These are phyloP conservation scores for Crithidia brevicula DNA, from an alignment of 208 protist species.

Conservation along the genomic window DNA sequence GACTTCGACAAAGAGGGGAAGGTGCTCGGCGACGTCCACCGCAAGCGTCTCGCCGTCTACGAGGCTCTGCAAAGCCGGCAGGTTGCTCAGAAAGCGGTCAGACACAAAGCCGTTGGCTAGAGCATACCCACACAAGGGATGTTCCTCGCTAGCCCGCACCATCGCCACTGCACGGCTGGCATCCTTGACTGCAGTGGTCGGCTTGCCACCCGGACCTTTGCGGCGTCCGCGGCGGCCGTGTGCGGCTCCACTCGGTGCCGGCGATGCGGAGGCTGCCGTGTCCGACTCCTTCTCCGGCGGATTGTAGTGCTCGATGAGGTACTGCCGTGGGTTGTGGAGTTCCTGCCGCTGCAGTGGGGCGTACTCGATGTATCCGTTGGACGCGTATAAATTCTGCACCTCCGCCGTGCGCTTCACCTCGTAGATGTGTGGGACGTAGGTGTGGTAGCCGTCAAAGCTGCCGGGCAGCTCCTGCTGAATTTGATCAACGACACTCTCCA, in stretches of 20 bases:
- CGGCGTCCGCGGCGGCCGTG: slow-evolving; percentile 21
- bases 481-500: slow-evolving; percentile 40
- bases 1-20: slow-evolving; percentile 61
- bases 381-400: slow-evolving; percentile 77
- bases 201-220: slow-evolving; percentile 27
- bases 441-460: slow-evolving; percentile 41
- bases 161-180: not conserved
- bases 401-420: slow-evolving; percentile 45
- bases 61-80: slow-evolving; percentile 58
- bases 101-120: slow-evolving; percentile 65
- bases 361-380: slow-evolving; percentile 82
- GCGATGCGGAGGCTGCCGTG: not conserved
- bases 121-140: slow-evolving; percentile 66
- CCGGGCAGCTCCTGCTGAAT: slow-evolving; percentile 58
- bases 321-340: slow-evolving; percentile 64
- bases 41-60: slow-evolving; percentile 51
- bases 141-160: slow-evolving; percentile 41
- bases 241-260: slow-evolving; percentile 2
- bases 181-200: not conserved
- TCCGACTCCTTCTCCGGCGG: slow-evolving; percentile 21
- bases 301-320: slow-evolving; percentile 66
- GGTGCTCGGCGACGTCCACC: slow-evolving; percentile 46
- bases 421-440: slow-evolving; percentile 63
- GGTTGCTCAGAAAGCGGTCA: slow-evolving; percentile 55
- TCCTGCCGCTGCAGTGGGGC: slow-evolving; percentile 48